Evolutionary conservation across 805 yeast species (phyloP).

Genomic region (Kodamaea laetipori): DNA sequence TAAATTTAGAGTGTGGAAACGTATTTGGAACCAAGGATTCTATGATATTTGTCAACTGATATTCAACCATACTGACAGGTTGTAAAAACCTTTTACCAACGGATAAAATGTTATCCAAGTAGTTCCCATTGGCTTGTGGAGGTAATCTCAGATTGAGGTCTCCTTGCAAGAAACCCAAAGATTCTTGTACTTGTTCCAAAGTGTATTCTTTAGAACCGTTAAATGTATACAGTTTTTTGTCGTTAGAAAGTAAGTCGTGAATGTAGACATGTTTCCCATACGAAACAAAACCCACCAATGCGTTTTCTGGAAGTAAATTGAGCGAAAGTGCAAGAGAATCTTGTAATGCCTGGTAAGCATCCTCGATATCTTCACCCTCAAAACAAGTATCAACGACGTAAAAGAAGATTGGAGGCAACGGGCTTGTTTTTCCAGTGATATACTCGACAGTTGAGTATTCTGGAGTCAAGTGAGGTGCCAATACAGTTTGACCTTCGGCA

Average conservation of each 20-base stretch:
- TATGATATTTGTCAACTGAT: conserved; percentile 48
- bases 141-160: conserved; percentile 20
- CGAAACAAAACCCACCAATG: conserved; percentile 58
- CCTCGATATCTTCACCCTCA: conserved; percentile 50
- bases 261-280: conserved; percentile 62
- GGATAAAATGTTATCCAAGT: conserved; percentile 15
- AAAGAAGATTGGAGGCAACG: conserved; percentile 50
- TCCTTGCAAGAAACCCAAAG: conserved; percentile 46
- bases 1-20: conserved; percentile 46
- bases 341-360: conserved; percentile 45
- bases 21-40: conserved; percentile 51
- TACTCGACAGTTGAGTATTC: conserved; percentile 56
- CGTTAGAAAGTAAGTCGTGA: conserved; percentile 49
- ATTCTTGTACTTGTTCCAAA: conserved; percentile 46
- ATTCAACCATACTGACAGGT: conserved; percentile 52
- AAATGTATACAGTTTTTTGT: conserved; percentile 38
- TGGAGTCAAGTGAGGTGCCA: conserved; percentile 41
- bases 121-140: conserved; percentile 14
- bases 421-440: conserved; percentile 38
- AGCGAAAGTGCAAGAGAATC: conserved; percentile 50
- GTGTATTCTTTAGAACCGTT: conserved; percentile 59
- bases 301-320: conserved; percentile 53
- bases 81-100: conserved; percentile 47
- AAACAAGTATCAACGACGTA: conserved; percentile 61
- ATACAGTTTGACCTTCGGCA: conserved; percentile 21